These are phyloP conservation scores for Castanea crenata DNA, from an alignment of 306 rosid genomes.

Conservation along the genomic window DNA sequence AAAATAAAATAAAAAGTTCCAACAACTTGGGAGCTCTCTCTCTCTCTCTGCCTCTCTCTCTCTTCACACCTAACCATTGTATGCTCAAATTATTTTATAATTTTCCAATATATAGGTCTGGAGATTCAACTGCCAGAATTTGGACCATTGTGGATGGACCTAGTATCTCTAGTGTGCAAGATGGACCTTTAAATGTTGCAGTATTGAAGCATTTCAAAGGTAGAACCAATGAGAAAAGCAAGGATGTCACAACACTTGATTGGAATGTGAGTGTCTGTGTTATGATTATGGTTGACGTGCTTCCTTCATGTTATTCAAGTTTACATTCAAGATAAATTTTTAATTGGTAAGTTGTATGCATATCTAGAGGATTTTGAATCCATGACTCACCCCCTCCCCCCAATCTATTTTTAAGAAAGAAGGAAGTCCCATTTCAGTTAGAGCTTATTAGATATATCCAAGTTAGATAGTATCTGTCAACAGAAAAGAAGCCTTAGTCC, in stretches of 20 bases:
- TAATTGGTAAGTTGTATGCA: neutral
- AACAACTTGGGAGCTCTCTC: neutral
- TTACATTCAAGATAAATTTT: neutral
- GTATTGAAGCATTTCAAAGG: constrained; percentile 60
- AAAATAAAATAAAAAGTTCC: neutral
- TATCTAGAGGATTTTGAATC: neutral
- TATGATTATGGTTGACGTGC: constrained; percentile 3
- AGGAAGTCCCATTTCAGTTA: too few species aligned
- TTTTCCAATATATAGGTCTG: constrained; percentile 41
- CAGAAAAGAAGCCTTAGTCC: too few species aligned
- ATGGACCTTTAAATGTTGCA: constrained; percentile 32
- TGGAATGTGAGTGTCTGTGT: constrained; percentile 57
- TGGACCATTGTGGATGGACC: constrained; percentile 50
- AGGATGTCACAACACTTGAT: constrained; percentile 74
- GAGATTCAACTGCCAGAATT: constrained; percentile 73
- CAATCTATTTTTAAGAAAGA: too few species aligned
- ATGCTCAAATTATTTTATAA: neutral
- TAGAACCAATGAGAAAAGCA: constrained; percentile 61
- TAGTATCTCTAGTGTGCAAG: constrained; percentile 34
- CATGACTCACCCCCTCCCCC: neutral
- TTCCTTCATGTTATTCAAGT: neutral
- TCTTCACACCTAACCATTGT: neutral
- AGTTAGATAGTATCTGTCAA: too few species aligned
- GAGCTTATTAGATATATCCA: too few species aligned
- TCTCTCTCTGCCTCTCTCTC: neutral